These are phyloP conservation scores for Dentipellis sp. DNA, from an alignment of 768 basidiomycete species.

Conservation along the genomic window DNA sequence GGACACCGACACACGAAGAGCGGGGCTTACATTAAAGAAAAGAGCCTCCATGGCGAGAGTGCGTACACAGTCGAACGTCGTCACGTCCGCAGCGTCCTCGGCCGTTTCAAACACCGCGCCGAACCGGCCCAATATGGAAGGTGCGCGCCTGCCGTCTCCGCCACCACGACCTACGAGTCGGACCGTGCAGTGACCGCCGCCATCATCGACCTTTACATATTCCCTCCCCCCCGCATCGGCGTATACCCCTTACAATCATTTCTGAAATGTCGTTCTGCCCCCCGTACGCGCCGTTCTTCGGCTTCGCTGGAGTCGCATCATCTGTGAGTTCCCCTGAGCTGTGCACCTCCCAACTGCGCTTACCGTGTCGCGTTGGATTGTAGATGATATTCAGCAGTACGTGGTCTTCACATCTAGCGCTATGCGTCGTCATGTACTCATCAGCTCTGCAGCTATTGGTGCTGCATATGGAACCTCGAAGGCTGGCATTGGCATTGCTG, in stretches of 20 bases:
- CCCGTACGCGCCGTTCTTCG: slow-evolving; percentile 97
- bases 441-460: slow-evolving; percentile 29
- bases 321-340: slow-evolving; percentile 38
- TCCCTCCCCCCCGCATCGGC: no score
- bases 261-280: slow-evolving; percentile 44
- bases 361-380: neutral
- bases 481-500: slow-evolving; percentile 95
- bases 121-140: no score
- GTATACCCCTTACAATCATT: no score
- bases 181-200: no score
- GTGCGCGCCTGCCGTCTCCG: neutral
- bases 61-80: neutral
- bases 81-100: neutral
- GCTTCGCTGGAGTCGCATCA: slow-evolving; percentile 45
- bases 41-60: slow-evolving; percentile 64
- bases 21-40: slow-evolving; percentile 68
- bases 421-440: neutral
- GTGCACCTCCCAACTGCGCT: neutral
- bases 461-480: slow-evolving; percentile 87
- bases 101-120: neutral
- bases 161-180: neutral
- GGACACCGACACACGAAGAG: neutral
- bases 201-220: no score
- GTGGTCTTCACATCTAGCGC: neutral
- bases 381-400: neutral